These are phyloP conservation scores for Sphaerosporella brunnea DNA, from an alignment of 495 filamentous ascomycete species.

Conservation along the genomic window DNA sequence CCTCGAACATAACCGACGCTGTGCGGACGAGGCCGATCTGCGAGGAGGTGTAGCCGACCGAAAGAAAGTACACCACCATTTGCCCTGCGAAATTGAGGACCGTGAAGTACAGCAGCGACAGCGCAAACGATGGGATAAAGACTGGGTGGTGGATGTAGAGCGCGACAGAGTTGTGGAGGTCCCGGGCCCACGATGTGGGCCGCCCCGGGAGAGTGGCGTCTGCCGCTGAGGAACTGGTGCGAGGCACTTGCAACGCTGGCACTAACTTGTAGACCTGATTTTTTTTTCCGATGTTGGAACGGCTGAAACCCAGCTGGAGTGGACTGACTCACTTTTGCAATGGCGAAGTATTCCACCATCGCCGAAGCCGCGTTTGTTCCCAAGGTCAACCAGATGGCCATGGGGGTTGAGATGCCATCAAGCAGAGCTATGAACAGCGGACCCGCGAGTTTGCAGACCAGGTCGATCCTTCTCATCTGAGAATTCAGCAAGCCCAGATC, in stretches of 20 bases:
- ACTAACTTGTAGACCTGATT: conserved; percentile 28
- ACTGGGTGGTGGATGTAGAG: conserved; percentile 33
- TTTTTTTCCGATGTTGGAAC: neutral
- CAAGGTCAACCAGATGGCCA: conserved; percentile 23
- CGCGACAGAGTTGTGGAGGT: conserved; percentile 29
- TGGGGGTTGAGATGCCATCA: conserved; percentile 1
- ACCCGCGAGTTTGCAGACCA: conserved; percentile 51
- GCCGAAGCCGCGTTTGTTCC: conserved; percentile 29
- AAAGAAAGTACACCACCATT: conserved; percentile 44
- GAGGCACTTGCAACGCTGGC: conserved; percentile 26
- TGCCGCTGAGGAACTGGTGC: conserved; percentile 9
- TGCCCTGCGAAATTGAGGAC: conserved; percentile 41
- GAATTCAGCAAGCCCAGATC: conserved; percentile 37
- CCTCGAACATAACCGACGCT: conserved; percentile 36
- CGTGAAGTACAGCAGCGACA: conserved; percentile 41
- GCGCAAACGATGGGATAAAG: conserved; percentile 38
- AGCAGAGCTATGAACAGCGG: conserved; percentile 38
- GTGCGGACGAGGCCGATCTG: conserved; percentile 37
- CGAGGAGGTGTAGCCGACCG: conserved; percentile 36
- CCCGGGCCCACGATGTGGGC: conserved; percentile 29
- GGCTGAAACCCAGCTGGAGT: neutral
- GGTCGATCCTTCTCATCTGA: conserved; percentile 52
- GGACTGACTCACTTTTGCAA: neutral
- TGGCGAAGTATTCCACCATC: conserved; percentile 37
- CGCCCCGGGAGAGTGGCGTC: conserved; percentile 26